Conservation (phyloP, 257 asterid species). For the Nicotiana otophora region DNA sequence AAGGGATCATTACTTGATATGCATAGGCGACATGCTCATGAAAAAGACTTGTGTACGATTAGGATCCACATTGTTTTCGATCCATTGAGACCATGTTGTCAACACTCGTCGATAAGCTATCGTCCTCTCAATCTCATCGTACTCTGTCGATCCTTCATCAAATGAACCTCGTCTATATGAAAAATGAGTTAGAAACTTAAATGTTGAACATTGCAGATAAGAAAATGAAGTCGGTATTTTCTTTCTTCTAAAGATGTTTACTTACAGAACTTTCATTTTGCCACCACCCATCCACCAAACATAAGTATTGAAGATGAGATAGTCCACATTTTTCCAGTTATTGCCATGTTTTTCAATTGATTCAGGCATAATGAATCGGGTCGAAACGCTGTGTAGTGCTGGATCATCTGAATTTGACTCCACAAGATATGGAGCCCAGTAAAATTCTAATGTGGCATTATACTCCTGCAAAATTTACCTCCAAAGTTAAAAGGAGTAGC, state of each 20-base stretch:
- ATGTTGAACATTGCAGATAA: no score
- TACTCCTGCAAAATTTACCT: constrained; percentile 40
- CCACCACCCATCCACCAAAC: constrained; percentile 90
- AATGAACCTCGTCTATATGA: constrained; percentile 65
- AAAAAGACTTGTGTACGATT: constrained; percentile 62
- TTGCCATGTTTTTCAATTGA: constrained; percentile 62
- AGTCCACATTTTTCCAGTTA: constrained; percentile 69
- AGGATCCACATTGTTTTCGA: constrained; percentile 46
- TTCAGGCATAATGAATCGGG: constrained; percentile 73
- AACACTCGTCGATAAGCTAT: constrained; percentile 56
- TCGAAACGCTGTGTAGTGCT: constrained; percentile 55
- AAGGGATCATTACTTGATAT: constrained; percentile 45
- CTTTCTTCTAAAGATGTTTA: neutral
- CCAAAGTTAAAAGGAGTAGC: neutral
- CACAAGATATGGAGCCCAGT: constrained; percentile 87
- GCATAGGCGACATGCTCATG: constrained; percentile 96
- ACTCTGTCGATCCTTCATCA: constrained; percentile 52
- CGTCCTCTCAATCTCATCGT: constrained; percentile 55
- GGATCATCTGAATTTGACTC: constrained; percentile 89
- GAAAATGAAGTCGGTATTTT: neutral
- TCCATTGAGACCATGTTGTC: constrained; percentile 77
- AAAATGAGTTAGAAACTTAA: neutral
- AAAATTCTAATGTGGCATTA: constrained; percentile 81
- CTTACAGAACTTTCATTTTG: constrained; percentile 70
- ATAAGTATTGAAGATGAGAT: constrained; percentile 70